Evolutionary conservation across 306 rosid species (phyloP).

Genomic region (Carpinus viminea): DNA sequence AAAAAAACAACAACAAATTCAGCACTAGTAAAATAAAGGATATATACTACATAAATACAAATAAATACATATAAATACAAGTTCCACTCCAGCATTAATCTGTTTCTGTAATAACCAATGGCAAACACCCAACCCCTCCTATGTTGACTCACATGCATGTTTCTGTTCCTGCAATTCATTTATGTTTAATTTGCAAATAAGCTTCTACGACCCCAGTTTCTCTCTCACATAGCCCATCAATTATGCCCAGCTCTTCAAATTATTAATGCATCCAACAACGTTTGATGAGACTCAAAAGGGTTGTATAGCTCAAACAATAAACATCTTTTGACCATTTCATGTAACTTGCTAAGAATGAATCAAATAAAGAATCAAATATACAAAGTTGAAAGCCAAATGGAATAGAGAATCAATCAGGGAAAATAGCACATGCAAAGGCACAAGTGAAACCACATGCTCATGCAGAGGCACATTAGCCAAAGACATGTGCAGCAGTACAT

Average conservation of each 20-base stretch:
- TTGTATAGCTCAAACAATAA: background rate
- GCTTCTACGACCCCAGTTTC: background rate
- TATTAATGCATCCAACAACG: background rate
- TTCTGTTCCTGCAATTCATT: background rate
- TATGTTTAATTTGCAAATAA: background rate
- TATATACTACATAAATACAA: background rate
- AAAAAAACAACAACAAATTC: too few relatives aligned
- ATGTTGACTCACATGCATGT: background rate
- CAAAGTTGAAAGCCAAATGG: background rate
- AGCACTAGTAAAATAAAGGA: background rate
- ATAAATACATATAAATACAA: background rate
- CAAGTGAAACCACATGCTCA: background rate
- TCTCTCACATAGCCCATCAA: background rate
- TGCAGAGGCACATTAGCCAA: background rate
- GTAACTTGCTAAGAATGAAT: background rate
- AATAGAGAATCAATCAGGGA: background rate
- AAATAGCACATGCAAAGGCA: background rate
- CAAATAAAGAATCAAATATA: background rate
- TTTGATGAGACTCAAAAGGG: background rate
- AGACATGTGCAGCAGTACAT: background rate
- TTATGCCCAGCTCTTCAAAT: slow-evolving; percentile 1
- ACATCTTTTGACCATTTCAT: background rate
- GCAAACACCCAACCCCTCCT: background rate
- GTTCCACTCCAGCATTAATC: background rate
- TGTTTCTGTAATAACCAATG: background rate